phyloP scores from a whole-genome alignment of 345 rosid species.

The Eucalyptus urophylla region DNA sequence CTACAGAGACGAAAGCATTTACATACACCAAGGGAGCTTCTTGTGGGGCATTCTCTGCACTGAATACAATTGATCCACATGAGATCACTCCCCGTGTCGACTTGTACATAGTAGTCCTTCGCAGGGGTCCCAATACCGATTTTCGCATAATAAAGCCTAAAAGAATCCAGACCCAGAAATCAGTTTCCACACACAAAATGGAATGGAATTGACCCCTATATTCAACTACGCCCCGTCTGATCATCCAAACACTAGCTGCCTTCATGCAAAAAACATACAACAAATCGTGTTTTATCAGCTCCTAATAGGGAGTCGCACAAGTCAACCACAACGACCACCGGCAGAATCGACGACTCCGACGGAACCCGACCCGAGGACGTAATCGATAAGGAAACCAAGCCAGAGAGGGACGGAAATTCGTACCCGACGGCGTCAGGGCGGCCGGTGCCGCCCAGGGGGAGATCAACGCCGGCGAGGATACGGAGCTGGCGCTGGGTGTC shows the following conservation, averaged over 20 bases:
- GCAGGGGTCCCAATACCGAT: conserved; percentile 91
- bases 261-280: not conserved
- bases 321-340: not conserved
- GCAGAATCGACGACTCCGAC: not conserved
- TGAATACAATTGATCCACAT: conserved; percentile 97
- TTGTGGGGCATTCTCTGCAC: conserved; percentile 76
- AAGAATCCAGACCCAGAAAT: not conserved
- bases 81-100: conserved; percentile 93
- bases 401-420: not conserved
- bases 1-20: not conserved
- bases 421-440: conserved; percentile 74
- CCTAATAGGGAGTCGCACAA: not conserved
- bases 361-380: not conserved
- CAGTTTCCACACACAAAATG: not conserved
- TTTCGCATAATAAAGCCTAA: conserved; percentile 80
- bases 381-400: not conserved
- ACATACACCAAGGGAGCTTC: conserved; percentile 90
- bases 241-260: not conserved
- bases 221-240: not conserved
- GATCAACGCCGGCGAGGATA: conserved; percentile 76
- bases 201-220: not conserved
- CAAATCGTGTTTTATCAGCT: not conserved
- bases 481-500: conserved; percentile 70
- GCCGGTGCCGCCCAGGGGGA: conserved; percentile 67
- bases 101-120: conserved; percentile 87